Base-by-base conservation (phyloP, 2,329 filamentous ascomycete species). In the Aspergillus phoenicis region DNA sequence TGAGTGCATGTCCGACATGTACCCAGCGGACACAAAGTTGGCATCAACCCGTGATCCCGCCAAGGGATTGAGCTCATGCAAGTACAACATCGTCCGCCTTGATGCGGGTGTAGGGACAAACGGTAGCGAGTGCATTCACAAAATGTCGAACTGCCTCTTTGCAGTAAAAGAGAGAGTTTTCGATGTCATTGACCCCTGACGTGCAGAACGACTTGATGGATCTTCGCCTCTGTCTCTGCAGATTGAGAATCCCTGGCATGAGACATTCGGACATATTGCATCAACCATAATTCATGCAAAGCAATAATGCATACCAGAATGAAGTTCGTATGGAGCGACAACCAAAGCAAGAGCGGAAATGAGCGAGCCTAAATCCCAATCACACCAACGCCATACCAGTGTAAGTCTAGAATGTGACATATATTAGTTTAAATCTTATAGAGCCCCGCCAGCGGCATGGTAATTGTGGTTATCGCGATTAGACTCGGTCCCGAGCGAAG, bases 401-500 rank as follows among this genome's bases (percentile, higher is more conserved):
- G 59, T 66, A 65, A 60, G 59, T 66, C 64, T 65, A 66, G 61
- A 60, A 66, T 65, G 62, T 66, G 62, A 62, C 28, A 59, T 57
- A 59, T 59, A 61, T 49, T 59, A 60, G 22, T 66, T 64, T 65
- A 65, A 60, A 56, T 63, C 59, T 56, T 52, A 51, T 43, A 28
- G 48, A 47, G 45, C 41, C 26, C n/a, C 49, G 45, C 54, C 39
- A 30, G 24, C 43, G 58, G 57, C 56, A 64, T 53, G 45, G 36
- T 28, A 57, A 53, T 41, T n/a, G 22, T 39, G 13, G 4, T 49
- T 24, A 41, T 36, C 48, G 62, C 30, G 45, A 56, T 77, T 69
- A 81, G 48, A 85, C 84, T 48, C 83, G 75, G 63, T 85, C 83
- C 55, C 81, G 78, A 13, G 92, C 91, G 84, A 95, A 96, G 78